Percentiles rank a stretch among this genome's conserved stretches.
These are phyloP conservation scores for Candida sp. DNA, from an alignment of 1,139 yeast genomes.

Conservation along the genomic window DNA sequence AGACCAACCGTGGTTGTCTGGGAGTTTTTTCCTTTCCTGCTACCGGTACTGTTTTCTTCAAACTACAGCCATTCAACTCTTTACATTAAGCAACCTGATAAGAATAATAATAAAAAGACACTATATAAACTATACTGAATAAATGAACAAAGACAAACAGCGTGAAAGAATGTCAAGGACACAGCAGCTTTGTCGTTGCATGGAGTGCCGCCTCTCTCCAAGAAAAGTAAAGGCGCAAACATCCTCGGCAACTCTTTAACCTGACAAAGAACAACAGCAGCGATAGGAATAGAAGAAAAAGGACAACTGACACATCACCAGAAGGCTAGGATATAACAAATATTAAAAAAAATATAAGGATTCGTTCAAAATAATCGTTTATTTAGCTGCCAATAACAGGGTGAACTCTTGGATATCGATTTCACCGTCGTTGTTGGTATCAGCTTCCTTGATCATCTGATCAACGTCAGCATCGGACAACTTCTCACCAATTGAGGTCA, in stretches of 20 bases:
- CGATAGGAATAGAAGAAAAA: neutral
- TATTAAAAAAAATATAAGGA: neutral
- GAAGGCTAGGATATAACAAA: neutral
- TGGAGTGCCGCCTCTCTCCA: too few relatives aligned
- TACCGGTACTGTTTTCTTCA: neutral
- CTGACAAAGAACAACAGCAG: neutral
- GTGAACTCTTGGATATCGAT: constrained; percentile 97
- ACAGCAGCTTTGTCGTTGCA: neutral
- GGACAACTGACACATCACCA: neutral
- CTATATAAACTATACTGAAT: neutral
- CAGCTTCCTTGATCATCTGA: constrained; percentile 96
- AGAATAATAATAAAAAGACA: too few relatives aligned
- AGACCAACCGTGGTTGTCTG: neutral
- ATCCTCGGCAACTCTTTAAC: neutral
- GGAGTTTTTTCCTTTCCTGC: neutral
- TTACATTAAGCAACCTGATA: neutral
- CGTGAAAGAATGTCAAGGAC: neutral
- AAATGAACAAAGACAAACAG: neutral
- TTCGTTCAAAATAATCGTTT: constrained; percentile 11
- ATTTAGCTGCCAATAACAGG: constrained; percentile 64
- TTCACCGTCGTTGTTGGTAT: constrained; percentile 94
- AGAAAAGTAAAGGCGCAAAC: neutral
- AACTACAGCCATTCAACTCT: too few relatives aligned
- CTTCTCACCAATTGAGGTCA: constrained; percentile 97
- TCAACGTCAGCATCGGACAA: constrained; percentile 96